phyloP scores from a whole-genome alignment of 805 yeast genomes.

The Lipomyces spencermartinsiae region DNA sequence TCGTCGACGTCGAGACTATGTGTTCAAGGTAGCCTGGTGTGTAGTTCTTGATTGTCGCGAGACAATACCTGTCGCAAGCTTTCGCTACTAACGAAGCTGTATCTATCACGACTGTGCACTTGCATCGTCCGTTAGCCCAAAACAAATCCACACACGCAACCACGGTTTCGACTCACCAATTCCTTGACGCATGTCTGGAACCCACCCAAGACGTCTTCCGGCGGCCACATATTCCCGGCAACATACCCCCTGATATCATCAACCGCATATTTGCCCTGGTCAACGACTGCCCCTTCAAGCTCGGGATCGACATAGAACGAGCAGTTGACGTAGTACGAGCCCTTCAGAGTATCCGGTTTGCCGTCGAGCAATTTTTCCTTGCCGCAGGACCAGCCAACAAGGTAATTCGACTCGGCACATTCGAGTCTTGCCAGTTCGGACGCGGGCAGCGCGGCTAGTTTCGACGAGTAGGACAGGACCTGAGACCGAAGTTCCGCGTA shows the following conservation, averaged over 20 bases:
- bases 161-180: conserved; percentile 45
- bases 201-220: conserved; percentile 39
- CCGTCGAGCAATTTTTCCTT: conserved; percentile 57
- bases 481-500: conserved; percentile 51
- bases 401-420: conserved; percentile 57
- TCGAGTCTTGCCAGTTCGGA: conserved; percentile 48
- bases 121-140: conserved; percentile 45
- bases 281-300: conserved; percentile 54
- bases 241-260: conserved; percentile 54
- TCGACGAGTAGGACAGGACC: conserved; percentile 51
- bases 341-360: conserved; percentile 57
- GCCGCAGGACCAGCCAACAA: conserved; percentile 69
- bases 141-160: conserved; percentile 37
- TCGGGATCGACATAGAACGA: conserved; percentile 55
- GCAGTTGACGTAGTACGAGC: conserved; percentile 65
- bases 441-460: conserved; percentile 41
- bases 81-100: conserved; percentile 58
- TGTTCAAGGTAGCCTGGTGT: conserved; percentile 50
- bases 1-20: conserved; percentile 57
- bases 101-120: conserved; percentile 52
- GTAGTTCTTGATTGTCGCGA: conserved; percentile 44
- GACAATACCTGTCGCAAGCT: conserved; percentile 55
- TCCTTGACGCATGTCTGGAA: conserved; percentile 44
- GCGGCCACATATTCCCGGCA: conserved; percentile 61
- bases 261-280: conserved; percentile 43